A percentile compares a stretch with the other conserved stretches of the same genome.
phyloP scores from a whole-genome alignment of 164 flowering plant species.

The Umbilicus rupestris region DNA sequence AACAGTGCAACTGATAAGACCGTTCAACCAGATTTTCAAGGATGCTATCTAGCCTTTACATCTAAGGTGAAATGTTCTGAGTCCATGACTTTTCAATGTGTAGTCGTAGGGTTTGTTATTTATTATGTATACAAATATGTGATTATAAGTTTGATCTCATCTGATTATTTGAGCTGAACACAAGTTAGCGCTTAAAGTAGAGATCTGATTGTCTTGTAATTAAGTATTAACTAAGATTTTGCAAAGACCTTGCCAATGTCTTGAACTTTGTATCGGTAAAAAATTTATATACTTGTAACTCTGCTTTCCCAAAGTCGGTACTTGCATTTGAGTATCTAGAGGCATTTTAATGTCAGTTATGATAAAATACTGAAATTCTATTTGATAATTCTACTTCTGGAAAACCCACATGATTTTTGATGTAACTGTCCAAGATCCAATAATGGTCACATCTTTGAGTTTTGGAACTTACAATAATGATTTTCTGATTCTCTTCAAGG shows the following conservation, averaged over 20 bases:
- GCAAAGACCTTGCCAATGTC: background rate
- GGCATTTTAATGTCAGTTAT: background rate
- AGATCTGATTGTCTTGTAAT: background rate
- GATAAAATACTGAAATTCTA: background rate
- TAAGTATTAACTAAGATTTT: background rate
- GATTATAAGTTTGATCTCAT: background rate
- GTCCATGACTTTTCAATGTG: background rate
- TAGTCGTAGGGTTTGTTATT: background rate
- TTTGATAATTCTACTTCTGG: background rate
- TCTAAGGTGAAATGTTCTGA: conserved; percentile 37
- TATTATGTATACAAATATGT: background rate
- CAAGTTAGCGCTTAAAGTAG: background rate
- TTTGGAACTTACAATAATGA: background rate
- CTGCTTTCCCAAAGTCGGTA: background rate
- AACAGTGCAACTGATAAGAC: conserved; percentile 68
- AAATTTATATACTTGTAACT: background rate
- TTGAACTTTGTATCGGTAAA: background rate
- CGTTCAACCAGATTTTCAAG: conserved; percentile 53
- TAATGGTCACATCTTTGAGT: background rate
- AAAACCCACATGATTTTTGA: background rate
- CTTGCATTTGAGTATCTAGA: background rate
- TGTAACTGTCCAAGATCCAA: background rate
- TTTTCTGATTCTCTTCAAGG: conserved; percentile 36
- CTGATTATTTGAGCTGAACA: background rate
- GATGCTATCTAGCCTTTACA: conserved; percentile 90